Percentiles rank a stretch among this genome's conserved stretches.
Evolutionary conservation across 768 basidiomycete genomes (phyloP).

Genomic region (Suillus tomentosus): DNA sequence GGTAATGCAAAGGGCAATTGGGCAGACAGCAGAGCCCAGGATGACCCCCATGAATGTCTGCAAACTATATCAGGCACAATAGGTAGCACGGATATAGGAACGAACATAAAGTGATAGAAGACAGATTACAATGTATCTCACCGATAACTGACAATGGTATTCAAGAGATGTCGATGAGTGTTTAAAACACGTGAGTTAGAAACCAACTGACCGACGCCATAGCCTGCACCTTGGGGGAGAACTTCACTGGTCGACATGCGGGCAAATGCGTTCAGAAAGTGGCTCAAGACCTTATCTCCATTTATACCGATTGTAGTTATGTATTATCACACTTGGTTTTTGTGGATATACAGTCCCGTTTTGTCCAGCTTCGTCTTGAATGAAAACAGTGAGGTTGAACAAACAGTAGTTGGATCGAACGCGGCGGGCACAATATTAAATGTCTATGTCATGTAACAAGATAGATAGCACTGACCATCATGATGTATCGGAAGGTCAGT

Average conservation of each 20-base stretch:
- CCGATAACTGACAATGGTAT: conserved; percentile 47
- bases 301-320: background rate
- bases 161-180: conserved; percentile 4
- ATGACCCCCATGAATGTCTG: conserved; percentile 89
- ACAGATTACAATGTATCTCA: conserved; percentile 23
- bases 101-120: conserved; percentile 62
- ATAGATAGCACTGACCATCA: too few species aligned
- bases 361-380: too few species aligned
- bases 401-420: too few species aligned
- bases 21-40: conserved; percentile 82
- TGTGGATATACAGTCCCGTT: too few species aligned
- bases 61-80: conserved; percentile 1
- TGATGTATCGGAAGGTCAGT: too few species aligned
- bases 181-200: conserved; percentile 7
- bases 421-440: too few species aligned
- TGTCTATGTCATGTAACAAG: too few species aligned
- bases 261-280: background rate
- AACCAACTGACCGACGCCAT: conserved; percentile 67
- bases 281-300: background rate
- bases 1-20: conserved; percentile 83
- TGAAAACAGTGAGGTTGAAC: too few species aligned
- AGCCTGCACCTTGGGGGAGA: conserved; percentile 82
- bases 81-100: conserved; percentile 14
- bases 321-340: too few species aligned
- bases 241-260: conserved; percentile 35